Conservation (phyloP, 768 basidiomycete species). For the Cytidiella melzeri region DNA sequence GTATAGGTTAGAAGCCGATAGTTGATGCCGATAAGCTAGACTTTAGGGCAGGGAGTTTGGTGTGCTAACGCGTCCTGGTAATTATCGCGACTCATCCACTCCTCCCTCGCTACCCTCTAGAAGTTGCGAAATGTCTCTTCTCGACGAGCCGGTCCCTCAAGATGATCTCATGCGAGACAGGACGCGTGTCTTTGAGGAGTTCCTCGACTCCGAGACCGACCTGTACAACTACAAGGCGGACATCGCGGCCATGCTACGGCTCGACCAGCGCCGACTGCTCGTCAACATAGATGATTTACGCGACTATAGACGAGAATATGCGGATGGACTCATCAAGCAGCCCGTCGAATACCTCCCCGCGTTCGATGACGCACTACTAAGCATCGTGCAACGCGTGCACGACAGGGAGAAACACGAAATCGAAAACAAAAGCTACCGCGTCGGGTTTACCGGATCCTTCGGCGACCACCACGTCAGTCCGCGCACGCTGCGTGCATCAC, state of each 20-base stretch:
- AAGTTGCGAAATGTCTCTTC: constrained; percentile 26
- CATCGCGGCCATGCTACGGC: constrained; percentile 75
- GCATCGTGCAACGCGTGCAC: constrained; percentile 66
- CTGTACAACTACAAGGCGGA: constrained; percentile 82
- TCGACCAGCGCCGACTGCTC: constrained; percentile 80
- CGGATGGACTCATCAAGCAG: constrained; percentile 78
- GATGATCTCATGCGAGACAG: constrained; percentile 75
- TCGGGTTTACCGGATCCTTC: constrained; percentile 94
- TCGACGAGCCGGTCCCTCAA: constrained; percentile 52
- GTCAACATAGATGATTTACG: constrained; percentile 95
- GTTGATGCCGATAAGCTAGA: no score
- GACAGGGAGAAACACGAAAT: constrained; percentile 80
- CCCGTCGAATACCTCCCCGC: constrained; percentile 86
- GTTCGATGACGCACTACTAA: constrained; percentile 77
- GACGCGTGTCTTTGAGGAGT: constrained; percentile 76
- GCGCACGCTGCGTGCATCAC: constrained; percentile 77
- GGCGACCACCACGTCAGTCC: constrained; percentile 98
- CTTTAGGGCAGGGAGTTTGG: no score
- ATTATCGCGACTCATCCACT: constrained; percentile 5
- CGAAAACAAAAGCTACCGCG: constrained; percentile 71
- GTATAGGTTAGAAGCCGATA: no score
- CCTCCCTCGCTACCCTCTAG: neutral
- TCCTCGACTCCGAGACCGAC: constrained; percentile 62
- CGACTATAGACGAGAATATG: constrained; percentile 83
- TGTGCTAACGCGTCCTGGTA: neutral